These are phyloP conservation scores for Ceratocystis albifundus DNA, from an alignment of 2,329 filamentous ascomycete genomes.

Conservation along the genomic window DNA sequence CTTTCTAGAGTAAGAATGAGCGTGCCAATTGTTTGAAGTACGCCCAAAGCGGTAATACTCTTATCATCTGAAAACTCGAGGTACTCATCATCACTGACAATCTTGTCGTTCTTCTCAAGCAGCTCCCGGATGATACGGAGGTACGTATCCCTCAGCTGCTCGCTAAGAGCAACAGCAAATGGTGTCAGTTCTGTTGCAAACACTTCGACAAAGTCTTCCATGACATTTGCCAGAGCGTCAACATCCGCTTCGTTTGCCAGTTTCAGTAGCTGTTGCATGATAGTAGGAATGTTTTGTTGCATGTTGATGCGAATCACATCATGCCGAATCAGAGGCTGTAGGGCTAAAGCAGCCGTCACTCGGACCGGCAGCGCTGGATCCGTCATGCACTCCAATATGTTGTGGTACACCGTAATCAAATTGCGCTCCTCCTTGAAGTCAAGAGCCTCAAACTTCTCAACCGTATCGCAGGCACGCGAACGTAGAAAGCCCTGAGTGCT, in stretches of 20 bases:
- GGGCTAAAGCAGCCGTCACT: constrained; percentile 82
- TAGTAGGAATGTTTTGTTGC: constrained; percentile 95
- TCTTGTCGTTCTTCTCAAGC: constrained; percentile 72
- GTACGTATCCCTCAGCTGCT: constrained; percentile 93
- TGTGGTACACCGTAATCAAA: constrained; percentile 87
- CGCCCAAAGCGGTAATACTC: constrained; percentile 92
- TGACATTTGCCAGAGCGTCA: constrained; percentile 91
- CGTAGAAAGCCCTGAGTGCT: constrained; percentile 85
- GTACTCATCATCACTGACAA: constrained; percentile 66
- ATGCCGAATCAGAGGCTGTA: constrained; percentile 91
- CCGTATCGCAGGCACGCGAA: constrained; percentile 87
- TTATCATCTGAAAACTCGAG: constrained; percentile 95
- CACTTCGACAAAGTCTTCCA: constrained; percentile 99
- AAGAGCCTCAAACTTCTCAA: constrained; percentile 95
- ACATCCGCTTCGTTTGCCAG: constrained; percentile 96
- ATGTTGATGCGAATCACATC: constrained; percentile 88
- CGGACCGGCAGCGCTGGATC: constrained; percentile 86
- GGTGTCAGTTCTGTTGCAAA: constrained; percentile 95
- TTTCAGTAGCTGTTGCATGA: constrained; percentile 97
- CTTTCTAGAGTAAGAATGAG: constrained; percentile 94
- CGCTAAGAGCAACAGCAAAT: constrained; percentile 89
- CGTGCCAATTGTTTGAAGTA: constrained; percentile 93
- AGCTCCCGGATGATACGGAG: constrained; percentile 85
- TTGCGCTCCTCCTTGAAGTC: constrained; percentile 97
- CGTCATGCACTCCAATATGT: constrained; percentile 94